A percentile compares a stretch with the other conserved stretches of the same genome.
These are phyloP conservation scores for Microcera coccophila DNA, from an alignment of 2,329 filamentous ascomycete species.

Conservation along the genomic window DNA sequence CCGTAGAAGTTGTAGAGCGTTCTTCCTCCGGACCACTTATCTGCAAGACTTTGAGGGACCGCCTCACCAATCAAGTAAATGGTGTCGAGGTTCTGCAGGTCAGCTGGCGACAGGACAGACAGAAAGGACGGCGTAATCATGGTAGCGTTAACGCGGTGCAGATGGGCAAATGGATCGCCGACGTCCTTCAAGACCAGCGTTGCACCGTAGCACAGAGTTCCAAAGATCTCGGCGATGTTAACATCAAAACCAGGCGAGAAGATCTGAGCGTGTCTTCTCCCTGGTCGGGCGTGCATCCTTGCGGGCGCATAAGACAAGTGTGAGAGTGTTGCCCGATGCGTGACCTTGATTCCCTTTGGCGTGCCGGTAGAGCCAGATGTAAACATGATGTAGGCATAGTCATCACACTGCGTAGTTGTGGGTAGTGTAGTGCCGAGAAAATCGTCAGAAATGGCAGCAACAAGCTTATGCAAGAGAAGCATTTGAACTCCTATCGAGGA, in stretches of 20 bases:
- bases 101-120: not conserved
- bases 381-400: not conserved
- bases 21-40: not conserved
- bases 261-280: not conserved
- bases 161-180: not conserved
- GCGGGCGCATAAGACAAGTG: not conserved
- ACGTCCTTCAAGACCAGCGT: not conserved
- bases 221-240: not conserved
- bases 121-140: slow-evolving; percentile 1
- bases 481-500: not conserved
- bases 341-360: not conserved
- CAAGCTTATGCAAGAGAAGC: not conserved
- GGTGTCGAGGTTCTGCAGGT: not conserved
- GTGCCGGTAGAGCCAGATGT: not conserved
- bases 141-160: not conserved
- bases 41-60: not conserved
- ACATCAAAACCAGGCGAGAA: slow-evolving; percentile 1
- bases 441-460: not conserved
- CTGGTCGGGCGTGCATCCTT: not conserved
- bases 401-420: not conserved
- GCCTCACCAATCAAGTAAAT: not conserved
- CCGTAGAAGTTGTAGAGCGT: slow-evolving; percentile 1
- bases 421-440: not conserved
- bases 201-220: not conserved
- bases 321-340: not conserved